Evolutionary conservation across 805 yeast genomes (phyloP), one percentile per base, ranked within the genome.

Genomic region (Myxozyma mucilagina): DNA sequence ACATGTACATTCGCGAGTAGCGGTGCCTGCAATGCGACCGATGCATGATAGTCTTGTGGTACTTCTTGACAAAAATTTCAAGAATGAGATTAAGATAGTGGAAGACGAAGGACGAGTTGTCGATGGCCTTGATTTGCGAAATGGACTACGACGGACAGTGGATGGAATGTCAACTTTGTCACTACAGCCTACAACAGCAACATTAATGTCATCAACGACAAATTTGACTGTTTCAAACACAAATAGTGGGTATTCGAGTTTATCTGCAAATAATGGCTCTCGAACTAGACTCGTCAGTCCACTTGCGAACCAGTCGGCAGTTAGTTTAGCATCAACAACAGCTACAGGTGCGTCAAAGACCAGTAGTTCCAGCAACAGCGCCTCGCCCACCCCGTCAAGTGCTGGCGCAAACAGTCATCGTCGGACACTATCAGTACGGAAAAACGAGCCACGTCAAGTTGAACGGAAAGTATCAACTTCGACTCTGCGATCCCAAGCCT

Each of bases 1-100:
- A 60, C 76, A 79, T 20, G 78, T 89, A 50, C 96, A 90, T 71
- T 89, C 85, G 1, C 79, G 82, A 66, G 76, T 88, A 60, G 80
- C 88, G 14, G 83, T 88, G 1, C 70, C 78, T 1, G 70, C 78
- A 11, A 77, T 89, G 77, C 80, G 76, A 66, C 80, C 82, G 1
- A 81, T 89, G 24, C 97, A 90, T 70, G 82, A 81, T n/a, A 80
- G 85, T 13, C 77, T 90, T 74, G 80, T 84, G 42, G 82, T 80
- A 38, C 74, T 90, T 59, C 89, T 82, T 75, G 79, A 79, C 65
- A 81, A 81, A 74, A 89, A 90, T 71, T 90, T 90, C 73, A 76
- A 76, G 32, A 80, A 76, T 6, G 97, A 90, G 67, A 85, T 91
- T 43, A 32, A 35, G 18, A 16, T 44, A 5, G 11, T 64, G 24